These are phyloP conservation scores for thale cress (Arabidopsis thaliana) DNA, from an alignment of 345 rosid genomes.

Conservation along the genomic window DNA sequence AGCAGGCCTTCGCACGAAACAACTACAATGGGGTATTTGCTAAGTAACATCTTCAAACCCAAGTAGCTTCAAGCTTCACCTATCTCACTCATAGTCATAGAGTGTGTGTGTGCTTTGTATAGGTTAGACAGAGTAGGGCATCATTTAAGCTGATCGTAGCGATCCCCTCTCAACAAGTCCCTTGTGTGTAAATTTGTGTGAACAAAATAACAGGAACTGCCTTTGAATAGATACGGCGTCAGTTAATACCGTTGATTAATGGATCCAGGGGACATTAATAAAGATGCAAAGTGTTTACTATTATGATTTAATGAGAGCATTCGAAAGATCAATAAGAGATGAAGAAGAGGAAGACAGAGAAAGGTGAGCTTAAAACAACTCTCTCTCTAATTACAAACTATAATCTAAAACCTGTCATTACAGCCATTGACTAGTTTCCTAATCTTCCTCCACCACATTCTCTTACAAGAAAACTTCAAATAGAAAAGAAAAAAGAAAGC, in stretches of 20 bases:
- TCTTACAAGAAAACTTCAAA: background rate
- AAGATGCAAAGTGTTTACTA: no score
- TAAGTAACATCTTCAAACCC: slow-evolving; percentile 35
- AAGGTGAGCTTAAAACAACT: slow-evolving; percentile 27
- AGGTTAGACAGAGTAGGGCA: slow-evolving; percentile 5
- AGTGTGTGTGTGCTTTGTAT: background rate
- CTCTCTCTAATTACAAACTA: slow-evolving; percentile 42
- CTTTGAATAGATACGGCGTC: background rate
- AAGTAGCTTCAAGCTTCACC: slow-evolving; percentile 27
- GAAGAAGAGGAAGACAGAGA: slow-evolving; percentile 4
- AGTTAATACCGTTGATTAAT: no score
- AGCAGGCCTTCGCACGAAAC: slow-evolving; percentile 39
- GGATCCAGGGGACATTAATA: no score
- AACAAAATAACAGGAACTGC: background rate
- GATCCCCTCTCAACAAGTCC: background rate
- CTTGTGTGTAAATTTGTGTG: background rate
- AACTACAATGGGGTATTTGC: slow-evolving; percentile 46
- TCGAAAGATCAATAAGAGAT: background rate
- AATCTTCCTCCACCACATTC: slow-evolving; percentile 3
- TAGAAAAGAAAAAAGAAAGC: background rate
- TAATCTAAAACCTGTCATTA: slow-evolving; percentile 41
- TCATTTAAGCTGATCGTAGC: slow-evolving; percentile 3
- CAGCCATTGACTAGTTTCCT: slow-evolving; percentile 26
- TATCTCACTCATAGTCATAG: background rate
- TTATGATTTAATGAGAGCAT: no score